Base-by-base conservation (phyloP, 78 protist genomes). In the Ministeria vibrans region DNA sequence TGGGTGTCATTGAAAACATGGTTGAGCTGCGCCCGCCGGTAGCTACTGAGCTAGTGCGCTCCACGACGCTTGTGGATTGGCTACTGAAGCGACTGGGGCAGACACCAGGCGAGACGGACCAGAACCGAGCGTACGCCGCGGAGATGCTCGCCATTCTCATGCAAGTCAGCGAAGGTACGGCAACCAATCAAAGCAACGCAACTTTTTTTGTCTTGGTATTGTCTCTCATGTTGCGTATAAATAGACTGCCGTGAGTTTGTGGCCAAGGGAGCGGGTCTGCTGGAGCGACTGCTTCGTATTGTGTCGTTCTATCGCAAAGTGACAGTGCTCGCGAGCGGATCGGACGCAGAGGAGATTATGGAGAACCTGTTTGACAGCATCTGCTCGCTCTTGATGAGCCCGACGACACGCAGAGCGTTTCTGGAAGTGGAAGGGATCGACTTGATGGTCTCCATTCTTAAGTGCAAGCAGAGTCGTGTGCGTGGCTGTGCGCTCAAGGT, bases 401-500 rank as follows among this genome's bases (percentile, higher is more conserved):
- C 80, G n/a, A 44, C 22, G 41, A 23, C 27, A 25, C 49, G 55
- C 49, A 38, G 32, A 18, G 30, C 5, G 36, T 76, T 76, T 38
- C 43, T 76, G 69, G 63, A 76, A 7, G 80, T 51, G 6, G 80
- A 76, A 30, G 80, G 80, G 18, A 30, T 76, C 22, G 80, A 76
- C 44, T 27, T 76, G 70, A 55, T 49, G 70, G 11, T 76, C 22
- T 22, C 55, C n/a, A 46, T 76, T 38, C 27, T 76, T 11, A 66
- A 38, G 73, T 61, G 20, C 36, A 13, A 61, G 38, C 66, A 15
- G 38, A 18, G 38, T n/a, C 66, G 38, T n/a, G 7, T 15, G 44
- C 30, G n/a, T n/a, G 18, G 20, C 49, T 69, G 44, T 69, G 81
- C 81, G 15, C 30, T 77, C 68, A 77, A 77, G 51, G 70, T 45